Evolutionary conservation across 1,284 basidiomycete genomes (phyloP).

Genomic region (Boletus sp.): DNA sequence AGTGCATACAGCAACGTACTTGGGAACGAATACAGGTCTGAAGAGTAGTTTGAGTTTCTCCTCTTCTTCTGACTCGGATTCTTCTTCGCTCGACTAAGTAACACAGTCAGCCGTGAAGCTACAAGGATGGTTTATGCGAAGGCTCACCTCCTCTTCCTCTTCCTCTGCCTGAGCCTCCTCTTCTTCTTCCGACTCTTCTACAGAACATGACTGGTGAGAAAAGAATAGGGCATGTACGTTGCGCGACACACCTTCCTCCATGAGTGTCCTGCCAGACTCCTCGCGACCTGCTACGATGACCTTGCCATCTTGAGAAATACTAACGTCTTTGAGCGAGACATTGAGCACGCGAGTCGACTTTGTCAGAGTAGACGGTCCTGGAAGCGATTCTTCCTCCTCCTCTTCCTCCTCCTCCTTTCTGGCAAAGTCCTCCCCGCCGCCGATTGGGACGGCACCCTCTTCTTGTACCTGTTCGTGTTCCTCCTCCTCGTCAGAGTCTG

Average conservation of each 20-base stretch:
- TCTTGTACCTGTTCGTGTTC: slow-evolving; percentile 49
- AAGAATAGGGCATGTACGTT: background rate
- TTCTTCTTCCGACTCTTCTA: slow-evolving; percentile 46
- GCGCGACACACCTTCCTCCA: slow-evolving; percentile 42
- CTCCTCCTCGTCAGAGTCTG: slow-evolving; percentile 62
- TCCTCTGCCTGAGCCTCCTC: slow-evolving; percentile 35
- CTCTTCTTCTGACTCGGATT: slow-evolving; percentile 67
- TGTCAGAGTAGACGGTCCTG: slow-evolving; percentile 29
- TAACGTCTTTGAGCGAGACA: slow-evolving; percentile 69
- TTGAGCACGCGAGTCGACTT: slow-evolving; percentile 56
- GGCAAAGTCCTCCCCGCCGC: slow-evolving; percentile 48
- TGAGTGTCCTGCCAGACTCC: slow-evolving; percentile 65
- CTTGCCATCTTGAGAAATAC: slow-evolving; percentile 71
- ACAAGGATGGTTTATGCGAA: background rate
- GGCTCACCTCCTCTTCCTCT: slow-evolving; percentile 40
- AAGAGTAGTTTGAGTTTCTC: slow-evolving; percentile 64
- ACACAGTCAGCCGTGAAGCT: slow-evolving; percentile 12
- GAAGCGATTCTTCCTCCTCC: slow-evolving; percentile 42
- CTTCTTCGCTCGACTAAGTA: slow-evolving; percentile 71
- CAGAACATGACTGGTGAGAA: slow-evolving; percentile 19
- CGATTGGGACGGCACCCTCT: slow-evolving; percentile 56
- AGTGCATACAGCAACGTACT: slow-evolving; percentile 46
- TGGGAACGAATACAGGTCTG: slow-evolving; percentile 87
- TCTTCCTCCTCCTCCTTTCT: slow-evolving; percentile 37
- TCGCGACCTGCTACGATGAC: slow-evolving; percentile 72